Conservation (phyloP, 805 yeast species). For the Candida glaebosa region DNA sequence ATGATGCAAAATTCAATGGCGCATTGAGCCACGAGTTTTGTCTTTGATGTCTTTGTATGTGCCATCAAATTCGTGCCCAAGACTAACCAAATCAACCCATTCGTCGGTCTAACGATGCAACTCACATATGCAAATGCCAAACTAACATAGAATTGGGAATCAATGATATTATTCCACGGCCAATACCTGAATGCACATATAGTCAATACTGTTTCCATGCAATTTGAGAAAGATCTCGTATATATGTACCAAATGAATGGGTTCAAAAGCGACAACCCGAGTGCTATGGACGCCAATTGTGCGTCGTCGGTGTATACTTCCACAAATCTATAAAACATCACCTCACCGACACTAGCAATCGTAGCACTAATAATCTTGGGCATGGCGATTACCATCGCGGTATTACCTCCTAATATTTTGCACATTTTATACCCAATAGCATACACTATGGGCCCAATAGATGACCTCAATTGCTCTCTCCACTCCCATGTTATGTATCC, state of each 20-base stretch:
- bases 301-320: conserved; percentile 29
- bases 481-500: conserved; percentile 97
- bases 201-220: conserved; percentile 72
- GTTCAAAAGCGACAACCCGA: conserved; percentile 53
- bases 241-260: conserved; percentile 80
- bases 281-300: conserved; percentile 36
- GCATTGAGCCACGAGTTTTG: conserved; percentile 16
- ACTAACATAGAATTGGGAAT: conserved; percentile 11
- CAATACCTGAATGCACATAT: conserved; percentile 63
- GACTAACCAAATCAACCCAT: conserved; percentile 69
- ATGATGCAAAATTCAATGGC: conserved; percentile 22
- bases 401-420: conserved; percentile 18
- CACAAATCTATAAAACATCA: conserved; percentile 49
- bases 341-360: conserved; percentile 72
- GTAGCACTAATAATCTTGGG: conserved; percentile 73
- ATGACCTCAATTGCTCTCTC: conserved; percentile 69
- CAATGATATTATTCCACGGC: conserved; percentile 52
- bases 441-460: conserved; percentile 75
- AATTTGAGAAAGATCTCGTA: conserved; percentile 83
- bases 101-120: conserved; percentile 82
- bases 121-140: conserved; percentile 35
- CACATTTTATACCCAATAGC: conserved; percentile 37
- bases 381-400: conserved; percentile 38
- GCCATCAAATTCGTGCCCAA: conserved; percentile 43
- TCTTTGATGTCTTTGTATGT: conserved; percentile 5